Evolutionary conservation across 257 asterid species (phyloP), one percentile per base, ranked within the genome.

Genomic region (Solanum pimpinellifolium): DNA sequence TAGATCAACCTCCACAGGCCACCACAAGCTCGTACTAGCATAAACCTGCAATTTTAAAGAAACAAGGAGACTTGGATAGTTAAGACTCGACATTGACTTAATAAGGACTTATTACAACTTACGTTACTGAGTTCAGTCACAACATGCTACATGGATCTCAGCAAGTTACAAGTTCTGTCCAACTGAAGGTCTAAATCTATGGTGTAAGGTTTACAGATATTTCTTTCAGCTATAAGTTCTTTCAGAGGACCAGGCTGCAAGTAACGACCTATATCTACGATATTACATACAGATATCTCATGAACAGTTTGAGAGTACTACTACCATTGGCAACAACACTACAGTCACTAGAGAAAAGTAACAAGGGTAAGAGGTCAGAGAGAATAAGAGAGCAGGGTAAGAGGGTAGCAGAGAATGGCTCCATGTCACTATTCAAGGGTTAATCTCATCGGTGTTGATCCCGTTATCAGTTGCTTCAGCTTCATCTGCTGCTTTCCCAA

Each of bases 381-480:
- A 31, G 20, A 81, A 68, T 4, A 41, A 33, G 59, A 76, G 83
- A 76, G 37, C 7, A 25, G 3, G 56, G 35, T 41, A 76, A 12
- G 59, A 12, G 35, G 83, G 42, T 42, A 11, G 23, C 35, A 27
- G 10, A 60, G 60, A 85, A 56, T 47, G 78, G 56, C n/a, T 27
- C n/a, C 31, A 42, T 20, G 6, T 9, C 81, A 33, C 83, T 33
- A 60, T 52, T 91, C 88, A 89, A 18, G 87, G 85, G 74, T 88
- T 70, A 76, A 77, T 81, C 87, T 86, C 88, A 18, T 68, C 89
- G 21, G 31, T 62, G 69, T 87, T 31, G 86, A 70, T 18, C 11
- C 90, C 90, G 35, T 92, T 90, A 83, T 52, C 86, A 10, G 56
- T 85, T 52, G 60, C 85, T 83, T 90, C 93, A 69, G 86, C 93